Evolutionary conservation across 805 yeast species (phyloP), one percentile per base, ranked within the genome.

Genomic region (Spathaspora passalidarum): DNA sequence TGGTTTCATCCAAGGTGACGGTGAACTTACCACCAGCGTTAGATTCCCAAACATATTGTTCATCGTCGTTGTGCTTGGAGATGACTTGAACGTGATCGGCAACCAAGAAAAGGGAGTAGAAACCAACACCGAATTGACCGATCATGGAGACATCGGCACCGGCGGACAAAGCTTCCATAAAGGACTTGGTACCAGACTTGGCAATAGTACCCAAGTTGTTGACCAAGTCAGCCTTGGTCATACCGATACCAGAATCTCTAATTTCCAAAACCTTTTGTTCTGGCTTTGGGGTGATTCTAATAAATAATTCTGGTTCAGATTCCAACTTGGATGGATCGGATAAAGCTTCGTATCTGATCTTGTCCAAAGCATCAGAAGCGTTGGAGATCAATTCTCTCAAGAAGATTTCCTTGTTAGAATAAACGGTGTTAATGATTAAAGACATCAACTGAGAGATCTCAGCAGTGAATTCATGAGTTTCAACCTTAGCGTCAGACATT

Each of bases 91-190:
- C 99, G 61, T 82, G 88, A 79, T 94, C 99, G 62, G 99, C 98
- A 68, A 94, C 99, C 79, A 94, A 82, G 88, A 94, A 94, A 59
- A 92, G 80, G 46, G 99, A 94, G 86, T 94, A 94, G 92, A 94
- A 94, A 84, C 99, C 99, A 62, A 94, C 99, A 90, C 99, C 99
- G 80, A 94, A 94, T 79, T 94, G 99, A 82, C 99, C 99, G 78
- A 94, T 94, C 99, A 94, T 94, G 55, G 98, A 91, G 53, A 94
- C 97, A 73, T 94, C 99, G 52, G 99, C 99, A 78, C 99, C 99
- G 56, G 97, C 98, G 56, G 96, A 86, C 57, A 95, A 81, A 57
- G 99, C 99, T 79, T 94, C 99, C 99, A 94, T 94, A 75, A 94
- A 94, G 60, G 96, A 89, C 80, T 94, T 94, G 62, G 99, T 94